These are phyloP conservation scores for Cyberlindnera mississippiensis DNA, from an alignment of 805 yeast species.

Conservation along the genomic window DNA sequence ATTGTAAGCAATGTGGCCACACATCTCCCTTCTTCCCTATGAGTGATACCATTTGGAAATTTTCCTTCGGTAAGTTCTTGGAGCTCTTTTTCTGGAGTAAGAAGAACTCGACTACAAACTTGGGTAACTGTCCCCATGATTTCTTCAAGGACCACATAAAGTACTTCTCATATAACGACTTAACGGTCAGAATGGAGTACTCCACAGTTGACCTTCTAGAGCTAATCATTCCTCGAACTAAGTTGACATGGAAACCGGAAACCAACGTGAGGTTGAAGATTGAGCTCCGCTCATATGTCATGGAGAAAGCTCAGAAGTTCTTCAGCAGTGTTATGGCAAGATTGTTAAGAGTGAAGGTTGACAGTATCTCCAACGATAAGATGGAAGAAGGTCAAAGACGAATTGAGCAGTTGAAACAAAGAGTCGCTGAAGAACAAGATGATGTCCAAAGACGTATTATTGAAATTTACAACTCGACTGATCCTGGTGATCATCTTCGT, in stretches of 20 bases:
- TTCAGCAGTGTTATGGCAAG: constrained; percentile 72
- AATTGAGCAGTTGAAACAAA: constrained; percentile 53
- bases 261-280: constrained; percentile 65
- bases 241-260: constrained; percentile 67
- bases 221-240: constrained; percentile 70
- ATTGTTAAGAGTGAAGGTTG: constrained; percentile 69
- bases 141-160: constrained; percentile 77
- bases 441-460: constrained; percentile 43
- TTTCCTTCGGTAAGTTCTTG: constrained; percentile 88
- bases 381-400: constrained; percentile 62
- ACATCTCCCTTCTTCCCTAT: constrained; percentile 75
- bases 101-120: constrained; percentile 48
- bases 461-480: constrained; percentile 48
- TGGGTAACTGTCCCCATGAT: constrained; percentile 74
- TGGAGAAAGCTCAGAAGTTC: constrained; percentile 50
- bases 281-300: constrained; percentile 52
- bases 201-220: constrained; percentile 73
- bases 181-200: constrained; percentile 77
- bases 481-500: constrained; percentile 62
- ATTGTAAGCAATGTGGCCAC: constrained; percentile 73
- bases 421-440: constrained; percentile 48
- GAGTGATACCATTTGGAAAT: constrained; percentile 84
- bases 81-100: constrained; percentile 80
- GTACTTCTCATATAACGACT: constrained; percentile 76
- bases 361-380: constrained; percentile 66